Evolutionary conservation across 2,329 filamentous ascomycete genomes (phyloP), one percentile per base, ranked within the genome.

Genomic region (Clarireedia homoeocarpa): DNA sequence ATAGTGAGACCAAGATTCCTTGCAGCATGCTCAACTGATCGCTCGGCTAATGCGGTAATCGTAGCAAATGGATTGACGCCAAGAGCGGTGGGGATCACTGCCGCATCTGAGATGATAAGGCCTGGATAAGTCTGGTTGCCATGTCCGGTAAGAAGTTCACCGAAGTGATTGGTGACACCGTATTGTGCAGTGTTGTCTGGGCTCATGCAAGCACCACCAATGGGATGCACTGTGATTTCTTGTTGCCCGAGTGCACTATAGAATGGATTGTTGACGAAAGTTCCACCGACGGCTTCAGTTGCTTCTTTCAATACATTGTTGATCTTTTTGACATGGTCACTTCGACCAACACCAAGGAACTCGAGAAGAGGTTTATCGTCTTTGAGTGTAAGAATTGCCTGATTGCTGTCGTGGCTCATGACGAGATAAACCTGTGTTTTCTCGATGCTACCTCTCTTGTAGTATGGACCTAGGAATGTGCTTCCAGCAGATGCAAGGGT

Each of bases 61-160:
- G 84, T 88, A 1, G 84, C 85, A 52, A 86, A 77, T 0, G 85
- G 84, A 63, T 88, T 88, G 3, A 83, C 81, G 14, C 83, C 72
- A 2, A 88, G 72, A 0, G 84, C 78, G 6, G 78, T 77, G 0
- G 85, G 84, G 15, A 88, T 77, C 0, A 82, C 70, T 2, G 84
- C 75, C 7, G 73, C 83, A 64, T 88, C 85, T 0, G 79, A 80
- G 30, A 85, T 79, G 17, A 86, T 73, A 2, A 88, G 73, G 0
- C 83, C 84, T 0, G 72, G 49, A 62, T 88, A 72, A 0, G 76
- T 76, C 36, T 82, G 77, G 0, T 63, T 64, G 0, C 76, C 76
- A 4, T 71, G 64, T 3, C 83, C 82, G 0, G 64, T 75, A 54
- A 86, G 84, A 0, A 87, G 69, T 61, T 84, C 75, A 3, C 84